Evolutionary conservation across 1,139 yeast genomes (phyloP), one percentile per base, ranked within the genome.

Genomic region (Kluyveromyces sp.): DNA sequence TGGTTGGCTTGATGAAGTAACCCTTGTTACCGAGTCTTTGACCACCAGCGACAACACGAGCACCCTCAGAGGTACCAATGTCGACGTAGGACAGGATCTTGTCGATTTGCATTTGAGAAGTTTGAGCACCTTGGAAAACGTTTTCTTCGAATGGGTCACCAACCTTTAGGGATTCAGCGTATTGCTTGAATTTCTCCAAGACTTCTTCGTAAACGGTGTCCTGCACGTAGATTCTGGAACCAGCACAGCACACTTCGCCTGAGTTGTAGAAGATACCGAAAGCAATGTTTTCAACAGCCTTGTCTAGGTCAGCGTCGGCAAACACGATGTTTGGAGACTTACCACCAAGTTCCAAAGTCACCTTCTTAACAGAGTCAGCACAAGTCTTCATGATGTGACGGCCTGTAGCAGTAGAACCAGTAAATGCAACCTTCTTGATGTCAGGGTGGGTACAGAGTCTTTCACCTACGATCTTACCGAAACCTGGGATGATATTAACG

Each of bases 341-440:
- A 15, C 96, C 96, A 41, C 97, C 97, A 40, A 92, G 71, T 65
- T 89, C 97, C 49, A 92, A 71, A 40, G 82, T 77, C 31, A 77
- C 76, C 64, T 77, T 77, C 66, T 77, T 77, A 64, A 77, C 69
- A 51, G 70, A 67, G 16, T 56, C 54, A 33, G 80, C 77, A 54
- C 80, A 77, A 52, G 69, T 67, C 53, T 67, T 70, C 71, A 75
- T 73, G 49, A 77, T 75, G 54, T 64, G 65, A 56, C 73, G 74
- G 63, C 83, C 83, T 49, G 77, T 73, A 37, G 76, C 75, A 41
- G 83, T 77, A 16, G 82, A 77, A 55, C 83, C 83, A 43, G 95
- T 86, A 65, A 86, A 86, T 2, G 94, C 88, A 57, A 86, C 75
- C 64, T 83, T 87, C 52, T 77, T 75, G 52, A 86, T 71, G 52